Evolutionary conservation across 2,329 filamentous ascomycete species (phyloP).

Genomic region (Colletotrichum plurivorum): DNA sequence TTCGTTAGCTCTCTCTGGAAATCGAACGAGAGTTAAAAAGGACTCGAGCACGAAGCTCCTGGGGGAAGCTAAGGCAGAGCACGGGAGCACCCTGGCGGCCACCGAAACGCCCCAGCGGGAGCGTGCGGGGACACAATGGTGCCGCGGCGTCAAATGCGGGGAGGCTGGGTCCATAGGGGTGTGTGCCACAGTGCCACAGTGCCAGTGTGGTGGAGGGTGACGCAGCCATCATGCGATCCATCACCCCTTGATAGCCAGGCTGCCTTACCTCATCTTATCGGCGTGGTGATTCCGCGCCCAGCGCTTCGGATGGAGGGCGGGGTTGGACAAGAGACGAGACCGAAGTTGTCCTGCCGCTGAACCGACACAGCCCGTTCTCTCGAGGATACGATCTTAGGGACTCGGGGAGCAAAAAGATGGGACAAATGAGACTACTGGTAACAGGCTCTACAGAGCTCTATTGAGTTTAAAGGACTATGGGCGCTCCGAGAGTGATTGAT

Average conservation of each 20-base stretch:
- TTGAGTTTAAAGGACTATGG: no score
- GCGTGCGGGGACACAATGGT: slow-evolving; percentile 35
- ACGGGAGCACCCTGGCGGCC: slow-evolving; percentile 38
- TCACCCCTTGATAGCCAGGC: slow-evolving; percentile 23
- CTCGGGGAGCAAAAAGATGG: no score
- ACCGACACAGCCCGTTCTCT: background rate
- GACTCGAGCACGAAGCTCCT: slow-evolving; percentile 37
- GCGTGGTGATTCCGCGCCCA: slow-evolving; percentile 18
- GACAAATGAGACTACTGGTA: no score
- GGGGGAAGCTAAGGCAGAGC: slow-evolving; percentile 39
- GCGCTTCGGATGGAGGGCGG: background rate
- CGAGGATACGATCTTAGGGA: no score
- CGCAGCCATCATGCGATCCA: slow-evolving; percentile 39
- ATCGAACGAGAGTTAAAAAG: slow-evolving; percentile 22
- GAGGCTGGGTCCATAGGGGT: slow-evolving; percentile 33
- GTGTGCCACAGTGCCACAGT: background rate
- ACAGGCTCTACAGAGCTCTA: no score
- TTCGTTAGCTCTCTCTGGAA: slow-evolving; percentile 32
- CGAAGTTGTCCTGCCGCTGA: background rate
- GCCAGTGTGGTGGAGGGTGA: slow-evolving; percentile 28
- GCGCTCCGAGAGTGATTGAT: no score
- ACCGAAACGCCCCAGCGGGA: slow-evolving; percentile 38
- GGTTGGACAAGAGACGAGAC: background rate
- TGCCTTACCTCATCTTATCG: slow-evolving; percentile 37
- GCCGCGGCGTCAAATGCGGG: slow-evolving; percentile 34